Evolutionary conservation across 1,284 basidiomycete genomes (phyloP), one percentile per base, ranked within the genome.

Genomic region (Heterobasidion occidentale): DNA sequence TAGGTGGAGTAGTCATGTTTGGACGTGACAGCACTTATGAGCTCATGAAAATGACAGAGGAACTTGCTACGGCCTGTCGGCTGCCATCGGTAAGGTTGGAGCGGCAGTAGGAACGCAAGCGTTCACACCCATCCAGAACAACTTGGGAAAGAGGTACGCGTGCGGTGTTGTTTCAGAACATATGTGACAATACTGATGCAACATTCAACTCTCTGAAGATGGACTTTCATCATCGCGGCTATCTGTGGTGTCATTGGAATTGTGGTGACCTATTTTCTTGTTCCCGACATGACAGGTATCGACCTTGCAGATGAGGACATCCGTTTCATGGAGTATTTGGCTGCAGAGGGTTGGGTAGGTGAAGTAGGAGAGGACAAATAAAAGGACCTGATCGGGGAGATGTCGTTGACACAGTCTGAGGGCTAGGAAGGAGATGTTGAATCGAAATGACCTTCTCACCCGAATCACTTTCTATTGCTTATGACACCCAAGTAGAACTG

Each of bases 101-200:
- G 89, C 88, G 7, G 90, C 86, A 15, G 64, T 90, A 55, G 90
- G 90, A 3, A 88, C 85, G 0, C 86, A 92, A 66, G 85, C 77
- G 1, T 90, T 90, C 68, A 87, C 83, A 4, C 87, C 87, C 3
- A 89, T 91, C 60, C 86, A 90, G 66, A 75, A 72, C 56, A 74
- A 84, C 62, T 75, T 86, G 14, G 84, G 84, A 34, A 82, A 85
- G 65, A 80, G 76, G 79, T 84, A 61, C 46, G 69, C 63, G 45
- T 44, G 12, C 7, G 35, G 48, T 45, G 59, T 35, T 4, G 12
- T 38, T 17, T 42, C 48, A 5, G 52, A 14, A 14, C 45, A 56
- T 33, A 17, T 7, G 38, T 33, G 47, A 51, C 19, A 19, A 11
- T 17, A 19, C 27, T 46, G 27, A 36, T 38, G 14, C 12, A 2